A percentile compares a stretch with the other conserved stretches of the same genome.
phyloP scores from a whole-genome alignment of 805 yeast genomes.

The Metschnikowia colocasiae region DNA sequence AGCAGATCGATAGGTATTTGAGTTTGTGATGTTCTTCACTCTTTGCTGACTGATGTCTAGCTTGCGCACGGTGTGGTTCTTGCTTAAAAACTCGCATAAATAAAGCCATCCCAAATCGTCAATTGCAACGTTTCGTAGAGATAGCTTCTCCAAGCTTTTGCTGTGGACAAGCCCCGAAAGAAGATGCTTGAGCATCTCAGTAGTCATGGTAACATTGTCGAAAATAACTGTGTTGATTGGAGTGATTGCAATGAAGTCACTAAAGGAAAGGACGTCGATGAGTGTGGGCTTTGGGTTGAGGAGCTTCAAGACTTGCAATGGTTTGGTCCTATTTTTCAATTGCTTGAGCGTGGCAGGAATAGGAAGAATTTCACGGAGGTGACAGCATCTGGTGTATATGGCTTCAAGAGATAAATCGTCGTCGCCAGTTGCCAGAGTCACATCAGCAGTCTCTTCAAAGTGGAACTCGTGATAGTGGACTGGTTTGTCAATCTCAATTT shows the following conservation, averaged over 20 bases:
- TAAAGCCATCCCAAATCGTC: slow-evolving; percentile 49
- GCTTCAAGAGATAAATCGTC: slow-evolving; percentile 42
- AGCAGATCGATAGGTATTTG: slow-evolving; percentile 35
- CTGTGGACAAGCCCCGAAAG: slow-evolving; percentile 45
- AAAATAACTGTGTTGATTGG: slow-evolving; percentile 54
- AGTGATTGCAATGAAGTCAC: slow-evolving; percentile 54
- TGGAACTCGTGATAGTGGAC: slow-evolving; percentile 57
- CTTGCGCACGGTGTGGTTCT: slow-evolving; percentile 43
- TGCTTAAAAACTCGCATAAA: slow-evolving; percentile 46
- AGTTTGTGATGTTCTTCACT: slow-evolving; percentile 44
- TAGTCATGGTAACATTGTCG: slow-evolving; percentile 53
- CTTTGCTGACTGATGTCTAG: slow-evolving; percentile 57
- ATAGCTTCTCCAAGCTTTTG: slow-evolving; percentile 45
- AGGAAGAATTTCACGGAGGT: slow-evolving; percentile 46
- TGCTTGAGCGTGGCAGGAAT: slow-evolving; percentile 53
- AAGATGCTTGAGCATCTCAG: slow-evolving; percentile 50
- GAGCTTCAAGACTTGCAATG: slow-evolving; percentile 52
- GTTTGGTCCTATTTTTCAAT: slow-evolving; percentile 47
- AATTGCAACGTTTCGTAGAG: slow-evolving; percentile 53
- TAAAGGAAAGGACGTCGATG: slow-evolving; percentile 53
- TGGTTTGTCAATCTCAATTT: slow-evolving; percentile 65
- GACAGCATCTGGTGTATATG: slow-evolving; percentile 49
- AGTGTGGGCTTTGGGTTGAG: slow-evolving; percentile 57
- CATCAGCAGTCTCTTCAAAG: slow-evolving; percentile 27
- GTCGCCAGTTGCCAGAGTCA: neutral